Evolutionary conservation across 2,329 filamentous ascomycete species (phyloP).

Genomic region (Ophiostoma sp.): DNA sequence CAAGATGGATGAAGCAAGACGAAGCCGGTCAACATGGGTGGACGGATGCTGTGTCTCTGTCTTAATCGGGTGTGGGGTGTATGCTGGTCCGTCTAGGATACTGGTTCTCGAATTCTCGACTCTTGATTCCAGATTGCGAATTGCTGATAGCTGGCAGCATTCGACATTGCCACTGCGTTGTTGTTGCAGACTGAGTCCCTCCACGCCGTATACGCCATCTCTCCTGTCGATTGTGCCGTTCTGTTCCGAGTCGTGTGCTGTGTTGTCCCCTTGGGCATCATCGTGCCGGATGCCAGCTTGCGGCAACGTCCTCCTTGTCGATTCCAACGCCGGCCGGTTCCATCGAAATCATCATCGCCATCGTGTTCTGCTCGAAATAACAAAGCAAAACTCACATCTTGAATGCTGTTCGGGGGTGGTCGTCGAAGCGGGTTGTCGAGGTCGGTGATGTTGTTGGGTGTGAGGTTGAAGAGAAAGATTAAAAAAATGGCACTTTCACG

Average conservation of each 20-base stretch:
- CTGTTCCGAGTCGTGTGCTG: not conserved
- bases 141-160: not conserved
- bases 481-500: slow-evolving; percentile 20
- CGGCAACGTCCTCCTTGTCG: slow-evolving; percentile 11
- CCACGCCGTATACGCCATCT: not conserved
- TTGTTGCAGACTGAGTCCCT: not conserved
- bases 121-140: not conserved
- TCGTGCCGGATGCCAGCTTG: not conserved
- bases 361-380: slow-evolving; percentile 19
- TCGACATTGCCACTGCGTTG: not conserved
- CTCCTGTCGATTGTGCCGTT: not conserved
- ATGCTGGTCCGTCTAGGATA: not conserved
- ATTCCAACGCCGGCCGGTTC: slow-evolving; percentile 2
- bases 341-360: slow-evolving; percentile 23
- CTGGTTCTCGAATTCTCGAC: not conserved
- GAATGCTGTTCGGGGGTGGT: slow-evolving; percentile 23
- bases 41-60: not conserved
- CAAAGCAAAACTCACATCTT: slow-evolving; percentile 25
- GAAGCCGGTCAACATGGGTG: not conserved
- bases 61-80: not conserved
- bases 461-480: slow-evolving; percentile 15
- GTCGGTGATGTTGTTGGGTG: slow-evolving; percentile 17
- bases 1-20: not conserved
- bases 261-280: not conserved
- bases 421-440: slow-evolving; percentile 22